These are phyloP conservation scores for Tolypocladium guangdongense DNA, from an alignment of 2,329 filamentous ascomycete genomes.

Conservation along the genomic window DNA sequence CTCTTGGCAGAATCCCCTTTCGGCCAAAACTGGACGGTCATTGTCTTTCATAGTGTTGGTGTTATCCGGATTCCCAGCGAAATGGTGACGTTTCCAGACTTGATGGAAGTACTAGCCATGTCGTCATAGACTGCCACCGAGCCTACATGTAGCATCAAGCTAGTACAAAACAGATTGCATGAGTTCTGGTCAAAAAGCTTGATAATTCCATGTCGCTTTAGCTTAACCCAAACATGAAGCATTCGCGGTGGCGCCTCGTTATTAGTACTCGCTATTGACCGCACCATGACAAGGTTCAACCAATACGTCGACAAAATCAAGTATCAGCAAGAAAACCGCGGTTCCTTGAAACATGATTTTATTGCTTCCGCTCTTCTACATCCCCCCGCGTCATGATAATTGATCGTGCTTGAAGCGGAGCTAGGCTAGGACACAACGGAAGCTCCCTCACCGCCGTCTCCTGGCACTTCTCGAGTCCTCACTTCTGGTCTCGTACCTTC, in stretches of 20 bases:
- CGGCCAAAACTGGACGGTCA: not conserved
- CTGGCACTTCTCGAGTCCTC: not conserved
- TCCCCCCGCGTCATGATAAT: too few species aligned
- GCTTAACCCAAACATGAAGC: too few species aligned
- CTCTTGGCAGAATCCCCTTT: not conserved
- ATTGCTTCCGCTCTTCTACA: not conserved
- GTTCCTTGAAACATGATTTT: not conserved
- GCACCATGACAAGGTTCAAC: too few species aligned
- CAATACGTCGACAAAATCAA: not conserved
- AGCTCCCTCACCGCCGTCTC: not conserved
- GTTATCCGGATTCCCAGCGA: not conserved
- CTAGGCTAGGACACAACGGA: not conserved
- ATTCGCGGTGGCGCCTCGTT: too few species aligned
- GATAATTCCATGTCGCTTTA: not conserved
- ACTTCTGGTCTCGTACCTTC: not conserved
- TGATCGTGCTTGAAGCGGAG: too few species aligned
- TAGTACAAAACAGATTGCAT: not conserved
- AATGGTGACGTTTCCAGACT: conserved; percentile 3
- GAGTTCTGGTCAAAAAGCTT: not conserved
- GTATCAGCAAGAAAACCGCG: not conserved
- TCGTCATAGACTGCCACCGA: conserved; percentile 1
- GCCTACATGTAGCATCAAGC: not conserved
- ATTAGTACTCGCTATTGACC: too few species aligned
- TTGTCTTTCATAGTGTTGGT: not conserved
- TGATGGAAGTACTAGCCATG: not conserved